Conservation (phyloP, 2,329 filamentous ascomycete species). For the Botryotinia calthae region DNA sequence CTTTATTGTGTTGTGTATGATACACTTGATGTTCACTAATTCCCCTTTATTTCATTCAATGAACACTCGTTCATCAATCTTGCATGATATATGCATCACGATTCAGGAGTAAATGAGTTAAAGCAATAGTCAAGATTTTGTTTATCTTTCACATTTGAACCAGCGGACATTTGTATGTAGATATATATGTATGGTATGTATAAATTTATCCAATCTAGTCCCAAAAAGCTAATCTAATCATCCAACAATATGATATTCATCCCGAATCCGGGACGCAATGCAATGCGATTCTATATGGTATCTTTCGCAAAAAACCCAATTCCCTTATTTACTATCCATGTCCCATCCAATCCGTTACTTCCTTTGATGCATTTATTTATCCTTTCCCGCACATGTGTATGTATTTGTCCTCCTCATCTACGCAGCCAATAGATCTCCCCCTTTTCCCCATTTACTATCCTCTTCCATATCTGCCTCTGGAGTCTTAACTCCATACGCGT, state of each 20-base stretch:
- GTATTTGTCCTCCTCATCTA: neutral
- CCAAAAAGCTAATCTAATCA: neutral
- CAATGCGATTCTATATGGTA: slow-evolving; percentile 8
- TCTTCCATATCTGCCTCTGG: slow-evolving; percentile 4
- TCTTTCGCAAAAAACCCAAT: slow-evolving; percentile 12
- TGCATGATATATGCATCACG: neutral
- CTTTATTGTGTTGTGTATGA: neutral
- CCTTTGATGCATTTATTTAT: neutral
- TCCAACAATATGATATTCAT: neutral
- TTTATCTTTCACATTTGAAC: neutral
- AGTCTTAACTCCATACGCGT: slow-evolving; percentile 5
- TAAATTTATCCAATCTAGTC: neutral
- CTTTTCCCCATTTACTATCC: neutral
- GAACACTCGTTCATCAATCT: neutral
- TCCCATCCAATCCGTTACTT: neutral
- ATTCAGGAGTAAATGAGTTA: too few relatives aligned
- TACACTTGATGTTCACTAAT: neutral
- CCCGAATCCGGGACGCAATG: neutral
- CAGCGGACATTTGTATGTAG: neutral
- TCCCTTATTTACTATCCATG: neutral
- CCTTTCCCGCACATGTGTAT: neutral
- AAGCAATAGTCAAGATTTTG: neutral
- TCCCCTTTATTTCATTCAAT: neutral
- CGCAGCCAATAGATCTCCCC: neutral
- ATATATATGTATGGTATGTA: neutral